These are phyloP conservation scores for Colletotrichum sublineola DNA, from an alignment of 2,329 filamentous ascomycete species.

Conservation along the genomic window DNA sequence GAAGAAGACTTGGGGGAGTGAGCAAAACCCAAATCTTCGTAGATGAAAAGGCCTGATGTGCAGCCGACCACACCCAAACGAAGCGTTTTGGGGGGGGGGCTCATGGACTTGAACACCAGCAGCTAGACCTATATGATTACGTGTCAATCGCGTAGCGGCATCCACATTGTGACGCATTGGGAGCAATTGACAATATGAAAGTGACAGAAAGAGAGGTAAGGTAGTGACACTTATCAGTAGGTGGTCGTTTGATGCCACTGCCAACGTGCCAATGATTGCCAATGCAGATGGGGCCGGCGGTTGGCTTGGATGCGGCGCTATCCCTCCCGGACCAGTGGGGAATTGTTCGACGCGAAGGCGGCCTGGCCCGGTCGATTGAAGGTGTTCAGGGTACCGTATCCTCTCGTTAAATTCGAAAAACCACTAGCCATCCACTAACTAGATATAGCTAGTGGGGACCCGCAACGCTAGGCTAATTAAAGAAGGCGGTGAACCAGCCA, in stretches of 20 bases:
- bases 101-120: constrained; percentile 15
- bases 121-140: constrained; percentile 24
- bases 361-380: background rate
- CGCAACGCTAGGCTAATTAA: too few relatives aligned
- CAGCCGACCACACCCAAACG: background rate
- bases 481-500: too few relatives aligned
- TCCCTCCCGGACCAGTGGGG: background rate
- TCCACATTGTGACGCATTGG: constrained; percentile 38
- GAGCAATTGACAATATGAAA: constrained; percentile 25
- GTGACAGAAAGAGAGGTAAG: constrained; percentile 25
- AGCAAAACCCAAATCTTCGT: background rate
- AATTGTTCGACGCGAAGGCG: background rate
- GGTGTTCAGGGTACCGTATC: constrained; percentile 4
- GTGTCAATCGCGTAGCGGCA: constrained; percentile 38
- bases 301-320: constrained; percentile 26
- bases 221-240: too few relatives aligned
- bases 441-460: too few relatives aligned
- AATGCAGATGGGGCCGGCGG: constrained; percentile 21
- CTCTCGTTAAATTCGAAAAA: too few relatives aligned
- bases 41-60: background rate
- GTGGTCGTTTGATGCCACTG: constrained; percentile 4
- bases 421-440: too few relatives aligned
- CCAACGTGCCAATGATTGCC: constrained; percentile 27
- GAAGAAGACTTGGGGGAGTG: background rate
- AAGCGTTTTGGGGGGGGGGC: background rate